Percentiles rank a stretch among this genome's conserved stretches.
Conservation (phyloP, 2,329 filamentous ascomycete genomes). For the Xylariaceae sp. region DNA sequence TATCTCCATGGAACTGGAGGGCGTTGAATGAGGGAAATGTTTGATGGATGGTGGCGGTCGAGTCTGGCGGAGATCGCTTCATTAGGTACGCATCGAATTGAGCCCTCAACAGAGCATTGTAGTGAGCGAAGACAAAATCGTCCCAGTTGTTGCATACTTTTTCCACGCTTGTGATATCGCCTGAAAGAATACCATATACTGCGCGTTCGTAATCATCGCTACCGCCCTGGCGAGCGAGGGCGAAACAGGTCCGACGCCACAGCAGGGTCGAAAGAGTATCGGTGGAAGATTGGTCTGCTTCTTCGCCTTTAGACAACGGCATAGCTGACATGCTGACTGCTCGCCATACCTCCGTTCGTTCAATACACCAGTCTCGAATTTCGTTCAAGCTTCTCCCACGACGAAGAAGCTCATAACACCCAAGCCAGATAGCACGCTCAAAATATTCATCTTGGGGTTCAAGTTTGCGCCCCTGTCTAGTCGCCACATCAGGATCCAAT, state of each 20-base stretch:
- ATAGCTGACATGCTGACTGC: constrained; percentile 81
- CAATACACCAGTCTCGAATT: constrained; percentile 85
- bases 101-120: constrained; percentile 82
- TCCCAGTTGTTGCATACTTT: constrained; percentile 82
- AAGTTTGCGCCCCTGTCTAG: constrained; percentile 76
- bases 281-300: constrained; percentile 49
- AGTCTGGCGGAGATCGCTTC: constrained; percentile 58
- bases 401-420: constrained; percentile 91
- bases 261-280: constrained; percentile 61
- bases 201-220: constrained; percentile 83
- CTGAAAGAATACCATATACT: constrained; percentile 88
- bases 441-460: constrained; percentile 87
- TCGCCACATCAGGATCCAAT: constrained; percentile 89
- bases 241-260: constrained; percentile 81
- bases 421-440: constrained; percentile 89
- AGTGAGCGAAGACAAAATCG: constrained; percentile 84
- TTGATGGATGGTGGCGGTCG: constrained; percentile 60
- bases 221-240: constrained; percentile 71
- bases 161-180: constrained; percentile 79
- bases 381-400: constrained; percentile 77
- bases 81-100: constrained; percentile 79
- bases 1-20: constrained; percentile 66
- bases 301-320: constrained; percentile 60
- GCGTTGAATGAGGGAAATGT: constrained; percentile 71
- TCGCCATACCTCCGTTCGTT: constrained; percentile 88